These are phyloP conservation scores for Sporothrix brunneoviolacea DNA, from an alignment of 2,329 filamentous ascomycete species.

Conservation along the genomic window DNA sequence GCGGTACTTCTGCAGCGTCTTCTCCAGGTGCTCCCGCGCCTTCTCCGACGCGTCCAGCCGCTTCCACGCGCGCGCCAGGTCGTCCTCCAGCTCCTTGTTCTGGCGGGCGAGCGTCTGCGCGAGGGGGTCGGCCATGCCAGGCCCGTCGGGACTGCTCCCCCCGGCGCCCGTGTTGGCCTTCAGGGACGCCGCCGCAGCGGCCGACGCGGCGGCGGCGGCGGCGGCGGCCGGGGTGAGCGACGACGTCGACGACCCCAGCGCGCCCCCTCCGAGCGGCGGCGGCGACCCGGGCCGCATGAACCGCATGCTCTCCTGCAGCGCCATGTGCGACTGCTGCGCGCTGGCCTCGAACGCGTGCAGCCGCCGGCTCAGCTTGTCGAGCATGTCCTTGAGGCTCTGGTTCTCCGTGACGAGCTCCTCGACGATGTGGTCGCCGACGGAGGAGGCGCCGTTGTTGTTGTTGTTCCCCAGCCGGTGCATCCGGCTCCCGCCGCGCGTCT, in stretches of 20 bases:
- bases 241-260: conserved; percentile 16
- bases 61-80: conserved; percentile 49
- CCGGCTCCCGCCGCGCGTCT: conserved; percentile 13
- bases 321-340: conserved; percentile 79
- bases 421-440: conserved; percentile 54
- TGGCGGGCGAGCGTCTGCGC: conserved; percentile 35
- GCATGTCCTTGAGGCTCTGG: conserved; percentile 71
- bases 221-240: conserved; percentile 8
- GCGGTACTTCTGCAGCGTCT: conserved; percentile 51
- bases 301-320: conserved; percentile 76
- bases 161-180: conserved; percentile 9
- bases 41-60: conserved; percentile 62
- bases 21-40: conserved; percentile 49
- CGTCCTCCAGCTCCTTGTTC: conserved; percentile 53
- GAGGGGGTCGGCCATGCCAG: too few relatives aligned
- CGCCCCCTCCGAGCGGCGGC: conserved; percentile 9
- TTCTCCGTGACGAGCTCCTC: conserved; percentile 91
- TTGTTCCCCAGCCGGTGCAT: conserved; percentile 8
- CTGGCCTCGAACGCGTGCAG: conserved; percentile 92
- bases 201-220: background rate
- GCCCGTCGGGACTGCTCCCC: too few relatives aligned
- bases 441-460: too few relatives aligned
- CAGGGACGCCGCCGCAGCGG: conserved; percentile 1
- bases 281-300: conserved; percentile 54
- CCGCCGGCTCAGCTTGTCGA: conserved; percentile 79